A percentile compares a stretch with the other conserved stretches of the same genome.
These are phyloP conservation scores for Termitomyces bulborhizus DNA, from an alignment of 768 basidiomycete species.

Conservation along the genomic window DNA sequence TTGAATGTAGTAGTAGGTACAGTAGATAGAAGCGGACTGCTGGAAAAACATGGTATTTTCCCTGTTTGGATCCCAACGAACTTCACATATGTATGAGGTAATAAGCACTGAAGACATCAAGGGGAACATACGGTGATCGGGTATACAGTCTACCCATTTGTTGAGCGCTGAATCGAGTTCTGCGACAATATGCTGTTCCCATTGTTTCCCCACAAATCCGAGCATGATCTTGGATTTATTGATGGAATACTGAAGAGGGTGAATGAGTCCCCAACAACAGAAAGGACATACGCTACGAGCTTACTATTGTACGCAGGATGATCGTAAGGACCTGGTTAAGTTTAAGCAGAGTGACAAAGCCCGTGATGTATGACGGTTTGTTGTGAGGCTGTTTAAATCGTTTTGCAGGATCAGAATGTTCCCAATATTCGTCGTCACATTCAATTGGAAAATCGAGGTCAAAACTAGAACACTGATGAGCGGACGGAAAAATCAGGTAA, in stretches of 20 bases:
- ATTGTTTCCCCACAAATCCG: conserved; percentile 54
- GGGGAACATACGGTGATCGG: conserved; percentile 43
- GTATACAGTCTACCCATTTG: conserved; percentile 63
- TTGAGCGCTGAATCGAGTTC: conserved; percentile 70
- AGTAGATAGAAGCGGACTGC: conserved; percentile 55
- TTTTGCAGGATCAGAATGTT: conserved; percentile 45
- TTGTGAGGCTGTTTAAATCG: conserved; percentile 67
- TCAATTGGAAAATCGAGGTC: conserved; percentile 64
- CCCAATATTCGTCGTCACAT: conserved; percentile 76
- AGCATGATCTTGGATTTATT: conserved; percentile 64
- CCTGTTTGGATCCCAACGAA: conserved; percentile 49
- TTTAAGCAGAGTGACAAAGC: conserved; percentile 50
- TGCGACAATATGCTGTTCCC: conserved; percentile 66
- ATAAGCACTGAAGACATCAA: not conserved
- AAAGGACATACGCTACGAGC: conserved; percentile 14
- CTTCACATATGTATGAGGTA: conserved; percentile 17
- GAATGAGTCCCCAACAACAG: conserved; percentile 23
- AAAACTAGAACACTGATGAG: conserved; percentile 37
- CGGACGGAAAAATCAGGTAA: not conserved
- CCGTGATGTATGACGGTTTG: conserved; percentile 50
- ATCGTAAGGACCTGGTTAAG: conserved; percentile 62
- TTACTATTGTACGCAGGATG: conserved; percentile 56
- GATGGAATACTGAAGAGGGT: conserved; percentile 90
- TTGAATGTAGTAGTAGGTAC: conserved; percentile 49
- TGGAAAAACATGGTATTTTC: conserved; percentile 41